These are phyloP conservation scores for Toxicodendron radicans DNA, from an alignment of 345 rosid species.

Conservation along the genomic window DNA sequence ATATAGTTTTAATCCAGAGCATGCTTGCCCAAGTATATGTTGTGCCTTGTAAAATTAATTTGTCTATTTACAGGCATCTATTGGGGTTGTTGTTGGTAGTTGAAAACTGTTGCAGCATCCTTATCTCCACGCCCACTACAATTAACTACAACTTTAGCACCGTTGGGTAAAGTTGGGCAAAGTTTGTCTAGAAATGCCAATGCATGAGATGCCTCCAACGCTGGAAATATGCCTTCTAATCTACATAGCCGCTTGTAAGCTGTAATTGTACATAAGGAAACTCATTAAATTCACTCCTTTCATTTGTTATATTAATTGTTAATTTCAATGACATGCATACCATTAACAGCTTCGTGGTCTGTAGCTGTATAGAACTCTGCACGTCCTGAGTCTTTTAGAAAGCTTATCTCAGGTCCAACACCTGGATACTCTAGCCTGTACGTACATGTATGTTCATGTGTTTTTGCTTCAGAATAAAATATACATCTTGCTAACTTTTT, in stretches of 20 bases:
- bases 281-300: too few relatives aligned
- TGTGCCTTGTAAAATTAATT: too few relatives aligned
- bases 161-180: slow-evolving; percentile 52
- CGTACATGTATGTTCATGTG: too few relatives aligned
- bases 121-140: slow-evolving; percentile 81
- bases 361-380: slow-evolving; percentile 67
- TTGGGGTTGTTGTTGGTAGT: slow-evolving; percentile 6
- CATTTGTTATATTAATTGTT: too few relatives aligned
- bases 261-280: slow-evolving; percentile 20
- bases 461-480: background rate
- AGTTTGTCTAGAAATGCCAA: slow-evolving; percentile 71
- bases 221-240: slow-evolving; percentile 82
- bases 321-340: slow-evolving; percentile 26
- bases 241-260: slow-evolving; percentile 51
- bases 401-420: slow-evolving; percentile 80
- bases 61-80: too few relatives aligned
- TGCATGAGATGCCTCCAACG: slow-evolving; percentile 78
- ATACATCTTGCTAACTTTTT: background rate
- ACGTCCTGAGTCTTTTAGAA: slow-evolving; percentile 62
- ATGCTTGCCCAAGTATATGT: too few relatives aligned
- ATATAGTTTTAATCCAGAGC: too few relatives aligned
- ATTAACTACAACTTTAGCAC: slow-evolving; percentile 63
- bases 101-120: slow-evolving; percentile 42
- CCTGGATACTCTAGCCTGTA: slow-evolving; percentile 78
- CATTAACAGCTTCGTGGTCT: slow-evolving; percentile 72